Evolutionary conservation across 2,329 filamentous ascomycete genomes (phyloP).

Genomic region (Blastomyces emzantsi): DNA sequence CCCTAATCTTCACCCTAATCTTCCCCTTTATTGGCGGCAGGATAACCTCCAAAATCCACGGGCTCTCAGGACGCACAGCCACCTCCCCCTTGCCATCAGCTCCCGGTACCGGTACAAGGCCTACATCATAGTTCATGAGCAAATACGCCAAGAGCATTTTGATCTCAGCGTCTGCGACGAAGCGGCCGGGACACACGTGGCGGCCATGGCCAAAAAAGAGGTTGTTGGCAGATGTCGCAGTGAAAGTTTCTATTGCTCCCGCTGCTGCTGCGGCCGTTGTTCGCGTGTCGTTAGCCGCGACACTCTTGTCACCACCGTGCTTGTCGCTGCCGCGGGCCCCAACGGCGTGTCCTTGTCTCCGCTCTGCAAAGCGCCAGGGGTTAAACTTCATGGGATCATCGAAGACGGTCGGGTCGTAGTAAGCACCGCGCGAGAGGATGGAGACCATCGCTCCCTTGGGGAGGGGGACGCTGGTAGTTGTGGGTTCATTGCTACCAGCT

Average conservation of each 20-base stretch:
- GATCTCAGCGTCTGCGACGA: neutral
- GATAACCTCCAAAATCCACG: neutral
- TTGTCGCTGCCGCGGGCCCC: neutral
- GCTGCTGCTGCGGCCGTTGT: neutral
- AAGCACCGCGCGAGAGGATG: neutral
- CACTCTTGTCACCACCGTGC: neutral
- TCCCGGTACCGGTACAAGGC: neutral
- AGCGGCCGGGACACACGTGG: neutral
- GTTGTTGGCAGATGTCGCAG: neutral
- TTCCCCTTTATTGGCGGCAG: neutral
- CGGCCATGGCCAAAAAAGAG: neutral
- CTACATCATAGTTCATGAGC: constrained; percentile 5
- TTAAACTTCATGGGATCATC: neutral
- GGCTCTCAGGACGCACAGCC: neutral
- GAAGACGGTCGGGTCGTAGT: neutral
- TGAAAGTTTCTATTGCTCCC: neutral
- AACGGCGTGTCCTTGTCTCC: neutral
- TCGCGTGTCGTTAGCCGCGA: neutral
- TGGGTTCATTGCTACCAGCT: neutral
- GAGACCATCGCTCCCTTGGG: constrained; percentile 5
- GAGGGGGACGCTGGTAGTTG: neutral
- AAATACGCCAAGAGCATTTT: neutral
- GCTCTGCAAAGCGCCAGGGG: constrained; percentile 1
- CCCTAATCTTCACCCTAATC: constrained; percentile 1
- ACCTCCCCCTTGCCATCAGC: neutral